Evolutionary conservation across 1,139 yeast genomes (phyloP).

Genomic region (Yamadazyma spencermartinsiae): DNA sequence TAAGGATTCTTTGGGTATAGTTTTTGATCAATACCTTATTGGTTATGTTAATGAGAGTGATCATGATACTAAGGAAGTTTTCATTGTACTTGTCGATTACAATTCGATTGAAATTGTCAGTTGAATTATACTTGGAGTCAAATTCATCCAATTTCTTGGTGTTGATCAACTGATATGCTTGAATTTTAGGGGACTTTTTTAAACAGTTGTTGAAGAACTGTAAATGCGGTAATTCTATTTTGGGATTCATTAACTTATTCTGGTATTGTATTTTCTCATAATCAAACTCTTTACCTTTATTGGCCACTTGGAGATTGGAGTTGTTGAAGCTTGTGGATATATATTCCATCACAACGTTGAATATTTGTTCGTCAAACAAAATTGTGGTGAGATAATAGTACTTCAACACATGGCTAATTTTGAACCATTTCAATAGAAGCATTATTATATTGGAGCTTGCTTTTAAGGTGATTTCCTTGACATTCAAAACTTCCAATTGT

Average conservation of each 20-base stretch:
- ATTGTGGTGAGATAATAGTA: constrained; percentile 72
- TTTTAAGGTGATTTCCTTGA: constrained; percentile 66
- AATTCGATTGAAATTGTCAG: constrained; percentile 29
- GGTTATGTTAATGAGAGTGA: constrained; percentile 45
- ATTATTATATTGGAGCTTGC: constrained; percentile 57
- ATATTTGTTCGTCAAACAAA: constrained; percentile 70
- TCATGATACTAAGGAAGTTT: constrained; percentile 44
- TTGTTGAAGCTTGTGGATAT: constrained; percentile 42
- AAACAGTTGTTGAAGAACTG: constrained; percentile 49
- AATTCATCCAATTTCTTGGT: constrained; percentile 27
- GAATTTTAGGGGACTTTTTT: constrained; percentile 16
- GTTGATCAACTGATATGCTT: constrained; percentile 30
- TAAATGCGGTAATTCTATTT: constrained; percentile 35
- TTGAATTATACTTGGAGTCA: constrained; percentile 21
- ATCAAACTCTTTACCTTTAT: constrained; percentile 30
- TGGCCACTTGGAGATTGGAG: constrained; percentile 28
- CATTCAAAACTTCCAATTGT: constrained; percentile 56
- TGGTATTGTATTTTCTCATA: constrained; percentile 38
- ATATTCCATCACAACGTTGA: constrained; percentile 42
- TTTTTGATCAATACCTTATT: constrained; percentile 47
- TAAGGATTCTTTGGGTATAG: constrained; percentile 53
- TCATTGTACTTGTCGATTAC: constrained; percentile 36
- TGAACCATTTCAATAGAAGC: constrained; percentile 73
- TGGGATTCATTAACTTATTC: constrained; percentile 49
- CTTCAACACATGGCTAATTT: constrained; percentile 72